phyloP scores from a whole-genome alignment of 306 rosid genomes.

The Alnus rubra region DNA sequence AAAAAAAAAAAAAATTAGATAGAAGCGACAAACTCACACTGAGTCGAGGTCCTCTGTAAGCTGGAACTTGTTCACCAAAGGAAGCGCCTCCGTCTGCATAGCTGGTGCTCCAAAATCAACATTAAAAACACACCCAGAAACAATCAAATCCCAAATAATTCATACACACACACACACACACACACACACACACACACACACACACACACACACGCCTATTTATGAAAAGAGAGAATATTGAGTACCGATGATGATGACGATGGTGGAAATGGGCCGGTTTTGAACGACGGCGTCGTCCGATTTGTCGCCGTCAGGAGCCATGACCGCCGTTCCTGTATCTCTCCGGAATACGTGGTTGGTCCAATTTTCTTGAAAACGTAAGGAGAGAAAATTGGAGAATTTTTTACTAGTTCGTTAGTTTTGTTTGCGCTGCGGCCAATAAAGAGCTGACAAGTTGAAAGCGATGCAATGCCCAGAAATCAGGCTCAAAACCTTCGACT shows the following conservation, averaged over 20 bases:
- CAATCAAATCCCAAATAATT: conserved; percentile 1
- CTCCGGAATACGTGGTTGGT: neutral
- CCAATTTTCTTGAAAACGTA: neutral
- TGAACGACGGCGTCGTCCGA: conserved; percentile 44
- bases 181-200: no score
- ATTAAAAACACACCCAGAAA: conserved; percentile 12
- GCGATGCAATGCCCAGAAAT: no score
- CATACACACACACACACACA: neutral
- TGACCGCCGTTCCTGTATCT: neutral
- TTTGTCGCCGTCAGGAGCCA: conserved; percentile 52
- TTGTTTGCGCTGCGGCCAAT: neutral
- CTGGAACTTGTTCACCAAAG: conserved; percentile 67
- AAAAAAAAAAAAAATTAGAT: neutral
- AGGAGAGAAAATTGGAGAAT: neutral
- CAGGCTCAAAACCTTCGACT: no score
- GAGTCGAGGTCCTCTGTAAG: conserved; percentile 63
- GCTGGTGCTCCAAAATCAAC: conserved; percentile 46
- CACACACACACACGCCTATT: neutral
- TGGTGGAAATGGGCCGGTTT: conserved; percentile 53
- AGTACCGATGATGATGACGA: conserved; percentile 73
- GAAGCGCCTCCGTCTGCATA: conserved; percentile 97
- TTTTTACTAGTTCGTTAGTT: neutral
- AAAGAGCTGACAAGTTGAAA: neutral
- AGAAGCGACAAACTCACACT: conserved; percentile 46
- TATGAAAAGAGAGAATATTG: neutral